Conservation (phyloP, 2,329 filamentous ascomycete species). For the Trichoderma sp. region DNA sequence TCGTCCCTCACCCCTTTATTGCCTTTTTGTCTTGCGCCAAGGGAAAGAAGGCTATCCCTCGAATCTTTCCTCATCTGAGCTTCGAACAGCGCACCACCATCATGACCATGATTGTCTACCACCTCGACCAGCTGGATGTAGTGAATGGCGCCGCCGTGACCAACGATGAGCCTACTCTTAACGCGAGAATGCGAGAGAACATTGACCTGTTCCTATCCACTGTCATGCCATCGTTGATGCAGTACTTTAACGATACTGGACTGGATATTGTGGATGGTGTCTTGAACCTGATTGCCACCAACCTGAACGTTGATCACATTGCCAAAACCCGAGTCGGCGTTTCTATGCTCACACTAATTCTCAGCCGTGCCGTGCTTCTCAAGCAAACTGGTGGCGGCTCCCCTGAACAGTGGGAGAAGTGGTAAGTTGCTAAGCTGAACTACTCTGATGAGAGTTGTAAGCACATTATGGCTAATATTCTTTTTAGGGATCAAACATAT, state of each 20-base stretch:
- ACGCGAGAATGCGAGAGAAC: conserved; percentile 78
- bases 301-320: conserved; percentile 79
- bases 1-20: conserved; percentile 87
- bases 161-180: conserved; percentile 68
- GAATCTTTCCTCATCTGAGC: conserved; percentile 89
- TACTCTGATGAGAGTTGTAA: neutral
- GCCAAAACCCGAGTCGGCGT: conserved; percentile 84
- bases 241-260: conserved; percentile 85
- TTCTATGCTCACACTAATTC: conserved; percentile 86
- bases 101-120: conserved; percentile 90
- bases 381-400: conserved; percentile 73
- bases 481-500: conserved; percentile 69
- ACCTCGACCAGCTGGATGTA: conserved; percentile 89
- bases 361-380: conserved; percentile 89
- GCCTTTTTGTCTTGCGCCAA: conserved; percentile 92
- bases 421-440: conserved; percentile 48
- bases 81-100: conserved; percentile 93
- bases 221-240: conserved; percentile 86
- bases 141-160: conserved; percentile 75
- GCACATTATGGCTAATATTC: neutral
- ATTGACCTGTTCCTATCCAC: conserved; percentile 85
- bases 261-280: conserved; percentile 89
- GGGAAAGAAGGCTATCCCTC: conserved; percentile 92
- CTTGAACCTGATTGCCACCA: conserved; percentile 78
- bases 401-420: conserved; percentile 75